These are phyloP conservation scores for Xylariaceae sp. DNA, from an alignment of 2,329 filamentous ascomycete genomes.

Conservation along the genomic window DNA sequence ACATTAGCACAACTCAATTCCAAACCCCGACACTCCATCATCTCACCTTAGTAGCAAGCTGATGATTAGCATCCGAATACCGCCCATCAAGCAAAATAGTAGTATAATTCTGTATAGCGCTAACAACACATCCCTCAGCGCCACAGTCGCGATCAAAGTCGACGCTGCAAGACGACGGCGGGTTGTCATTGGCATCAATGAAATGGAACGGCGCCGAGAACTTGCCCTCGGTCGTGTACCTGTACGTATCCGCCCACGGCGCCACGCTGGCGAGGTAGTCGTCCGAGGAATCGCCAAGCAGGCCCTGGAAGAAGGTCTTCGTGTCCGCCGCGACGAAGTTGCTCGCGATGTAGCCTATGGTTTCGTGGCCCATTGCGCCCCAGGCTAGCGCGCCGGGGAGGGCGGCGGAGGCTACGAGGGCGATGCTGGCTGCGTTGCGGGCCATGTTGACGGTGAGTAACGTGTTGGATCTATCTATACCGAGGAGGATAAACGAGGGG, in stretches of 20 bases:
- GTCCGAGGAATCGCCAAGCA: slow-evolving; percentile 42
- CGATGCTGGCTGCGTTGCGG: slow-evolving; percentile 18
- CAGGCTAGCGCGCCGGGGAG: slow-evolving; percentile 34
- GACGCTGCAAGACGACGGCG: slow-evolving; percentile 54
- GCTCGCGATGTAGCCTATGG: slow-evolving; percentile 50
- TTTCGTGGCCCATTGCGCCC: slow-evolving; percentile 47
- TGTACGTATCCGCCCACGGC: slow-evolving; percentile 48
- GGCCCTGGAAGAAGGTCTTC: slow-evolving; percentile 39
- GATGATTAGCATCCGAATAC: slow-evolving; percentile 28
- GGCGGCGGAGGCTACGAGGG: slow-evolving; percentile 23
- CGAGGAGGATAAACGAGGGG: not conserved
- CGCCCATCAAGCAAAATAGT: slow-evolving; percentile 28
- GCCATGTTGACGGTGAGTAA: slow-evolving; percentile 21
- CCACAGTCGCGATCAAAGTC: slow-evolving; percentile 60
- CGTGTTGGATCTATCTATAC: not conserved
- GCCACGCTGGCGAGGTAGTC: slow-evolving; percentile 48
- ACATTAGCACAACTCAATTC: slow-evolving; percentile 8
- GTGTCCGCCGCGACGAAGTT: slow-evolving; percentile 44
- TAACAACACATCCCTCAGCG: slow-evolving; percentile 57
- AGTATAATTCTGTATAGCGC: slow-evolving; percentile 43
- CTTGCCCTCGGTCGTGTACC: slow-evolving; percentile 42
- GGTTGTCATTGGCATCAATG: slow-evolving; percentile 61
- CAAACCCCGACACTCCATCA: slow-evolving; percentile 8
- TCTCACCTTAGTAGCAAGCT: slow-evolving; percentile 40
- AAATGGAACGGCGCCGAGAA: slow-evolving; percentile 48